Percentiles rank a stretch among this genome's conserved stretches.
Conservation (phyloP, 208 protist species). For the Willaertia magna region DNA sequence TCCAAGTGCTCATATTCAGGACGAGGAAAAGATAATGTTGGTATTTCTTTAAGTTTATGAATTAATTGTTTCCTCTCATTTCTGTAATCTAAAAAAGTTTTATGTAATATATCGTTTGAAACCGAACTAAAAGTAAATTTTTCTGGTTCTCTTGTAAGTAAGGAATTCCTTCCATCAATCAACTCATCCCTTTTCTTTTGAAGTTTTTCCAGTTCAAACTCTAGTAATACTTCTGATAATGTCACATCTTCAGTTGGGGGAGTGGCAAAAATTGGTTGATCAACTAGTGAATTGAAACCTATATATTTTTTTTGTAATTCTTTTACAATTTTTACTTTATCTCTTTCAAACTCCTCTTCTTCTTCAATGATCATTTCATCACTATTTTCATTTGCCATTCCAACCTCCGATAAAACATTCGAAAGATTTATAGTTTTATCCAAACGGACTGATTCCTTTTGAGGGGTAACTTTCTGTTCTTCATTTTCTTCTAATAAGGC, state of each 20-base stretch:
- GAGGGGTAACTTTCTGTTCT: no score
- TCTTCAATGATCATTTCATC: not conserved
- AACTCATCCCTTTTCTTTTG: not conserved
- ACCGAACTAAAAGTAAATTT: not conserved
- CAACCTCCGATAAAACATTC: no score
- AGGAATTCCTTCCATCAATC: not conserved
- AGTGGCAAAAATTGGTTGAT: not conserved
- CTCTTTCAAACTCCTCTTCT: not conserved
- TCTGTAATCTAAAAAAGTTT: not conserved
- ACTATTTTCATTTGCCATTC: not conserved
- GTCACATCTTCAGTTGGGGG: not conserved
- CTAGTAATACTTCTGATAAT: not conserved
- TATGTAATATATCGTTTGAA: not conserved
- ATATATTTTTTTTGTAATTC: not conserved
- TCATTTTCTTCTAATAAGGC: no score
- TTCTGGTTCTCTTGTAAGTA: not conserved
- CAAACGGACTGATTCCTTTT: no score
- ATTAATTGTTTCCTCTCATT: not conserved
- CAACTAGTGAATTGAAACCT: not conserved
- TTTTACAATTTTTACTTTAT: not conserved
- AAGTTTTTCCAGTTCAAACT: constrained; percentile 1
- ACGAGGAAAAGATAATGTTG: not conserved
- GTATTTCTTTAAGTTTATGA: not conserved
- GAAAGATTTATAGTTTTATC: no score
- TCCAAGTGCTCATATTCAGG: no score